phyloP scores from a whole-genome alignment of 2,329 filamentous ascomycete species.

The Venturia effusa region DNA sequence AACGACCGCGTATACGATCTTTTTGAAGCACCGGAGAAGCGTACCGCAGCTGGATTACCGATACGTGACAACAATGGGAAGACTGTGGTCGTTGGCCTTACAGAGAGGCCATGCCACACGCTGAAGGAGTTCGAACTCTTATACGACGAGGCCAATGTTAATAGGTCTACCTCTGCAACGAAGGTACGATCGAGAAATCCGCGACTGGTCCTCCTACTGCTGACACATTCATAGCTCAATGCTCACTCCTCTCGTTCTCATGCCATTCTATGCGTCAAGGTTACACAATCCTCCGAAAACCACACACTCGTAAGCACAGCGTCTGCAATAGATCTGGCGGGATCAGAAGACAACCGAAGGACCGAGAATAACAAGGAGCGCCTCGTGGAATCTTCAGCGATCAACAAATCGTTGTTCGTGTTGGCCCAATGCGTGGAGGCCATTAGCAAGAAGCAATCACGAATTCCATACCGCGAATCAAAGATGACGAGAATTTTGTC shows the following conservation, averaged over 20 bases:
- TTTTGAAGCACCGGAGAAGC: slow-evolving; percentile 78
- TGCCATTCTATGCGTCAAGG: slow-evolving; percentile 81
- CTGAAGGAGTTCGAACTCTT: slow-evolving; percentile 83
- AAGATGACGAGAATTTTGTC: slow-evolving; percentile 96
- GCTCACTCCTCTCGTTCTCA: slow-evolving; percentile 84
- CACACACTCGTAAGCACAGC: slow-evolving; percentile 67
- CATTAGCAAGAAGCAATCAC: slow-evolving; percentile 62
- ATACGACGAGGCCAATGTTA: slow-evolving; percentile 86
- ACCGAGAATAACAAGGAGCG: slow-evolving; percentile 91
- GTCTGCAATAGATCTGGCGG: slow-evolving; percentile 88
- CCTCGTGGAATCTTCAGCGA: slow-evolving; percentile 87
- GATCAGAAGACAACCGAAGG: slow-evolving; percentile 87
- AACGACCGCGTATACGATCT: slow-evolving; percentile 92
- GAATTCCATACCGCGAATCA: slow-evolving; percentile 87
- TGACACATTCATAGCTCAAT: slow-evolving; percentile 48
- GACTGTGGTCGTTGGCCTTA: slow-evolving; percentile 76
- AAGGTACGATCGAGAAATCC: slow-evolving; percentile 41
- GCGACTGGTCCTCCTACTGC: background rate
- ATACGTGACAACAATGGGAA: slow-evolving; percentile 79
- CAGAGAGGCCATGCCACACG: slow-evolving; percentile 69
- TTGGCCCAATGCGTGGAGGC: slow-evolving; percentile 92
- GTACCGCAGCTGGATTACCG: slow-evolving; percentile 67
- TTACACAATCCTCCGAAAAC: slow-evolving; percentile 63
- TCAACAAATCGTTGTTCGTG: slow-evolving; percentile 95
- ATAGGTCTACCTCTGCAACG: slow-evolving; percentile 78